These are phyloP conservation scores for Murraya koenigii DNA, from an alignment of 345 rosid genomes.

Conservation along the genomic window DNA sequence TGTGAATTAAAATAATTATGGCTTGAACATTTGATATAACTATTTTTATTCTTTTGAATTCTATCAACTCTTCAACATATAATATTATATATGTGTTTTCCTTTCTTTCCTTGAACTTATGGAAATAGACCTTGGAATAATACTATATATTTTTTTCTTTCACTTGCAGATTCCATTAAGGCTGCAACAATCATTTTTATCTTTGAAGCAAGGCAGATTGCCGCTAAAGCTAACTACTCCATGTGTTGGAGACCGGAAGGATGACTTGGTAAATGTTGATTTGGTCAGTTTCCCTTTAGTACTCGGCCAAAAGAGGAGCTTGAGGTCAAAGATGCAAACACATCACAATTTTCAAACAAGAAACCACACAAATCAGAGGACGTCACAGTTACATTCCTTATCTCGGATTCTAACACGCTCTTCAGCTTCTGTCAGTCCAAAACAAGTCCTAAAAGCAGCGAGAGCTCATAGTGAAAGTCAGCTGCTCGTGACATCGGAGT, in stretches of 20 bases:
- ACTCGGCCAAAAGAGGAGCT: conserved; percentile 22
- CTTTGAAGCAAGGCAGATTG: conserved; percentile 47
- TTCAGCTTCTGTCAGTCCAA: conserved; percentile 3
- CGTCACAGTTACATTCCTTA: conserved; percentile 44
- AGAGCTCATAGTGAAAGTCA: conserved; percentile 19
- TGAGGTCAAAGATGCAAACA: conserved; percentile 40
- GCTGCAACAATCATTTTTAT: conserved; percentile 44
- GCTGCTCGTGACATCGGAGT: conserved; percentile 41
- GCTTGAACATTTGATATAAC: not conserved
- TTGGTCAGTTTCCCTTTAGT: conserved; percentile 40
- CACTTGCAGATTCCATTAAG: conserved; percentile 57
- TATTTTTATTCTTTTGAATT: not conserved
- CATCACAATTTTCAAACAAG: conserved; percentile 27
- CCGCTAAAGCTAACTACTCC: conserved; percentile 26
- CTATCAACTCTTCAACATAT: not conserved
- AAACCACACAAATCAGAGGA: conserved; percentile 20
- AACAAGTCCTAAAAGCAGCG: conserved; percentile 19
- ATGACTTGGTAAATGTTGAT: conserved; percentile 7
- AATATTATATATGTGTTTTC: too few relatives aligned
- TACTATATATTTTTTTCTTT: not conserved
- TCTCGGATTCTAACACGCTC: conserved; percentile 31
- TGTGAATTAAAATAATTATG: not conserved
- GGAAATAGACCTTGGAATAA: not conserved
- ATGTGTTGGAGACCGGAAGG: conserved; percentile 17
- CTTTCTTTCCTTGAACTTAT: not conserved